phyloP scores from a whole-genome alignment of 2,329 filamentous ascomycete genomes.

The Microascus cirrosus region DNA sequence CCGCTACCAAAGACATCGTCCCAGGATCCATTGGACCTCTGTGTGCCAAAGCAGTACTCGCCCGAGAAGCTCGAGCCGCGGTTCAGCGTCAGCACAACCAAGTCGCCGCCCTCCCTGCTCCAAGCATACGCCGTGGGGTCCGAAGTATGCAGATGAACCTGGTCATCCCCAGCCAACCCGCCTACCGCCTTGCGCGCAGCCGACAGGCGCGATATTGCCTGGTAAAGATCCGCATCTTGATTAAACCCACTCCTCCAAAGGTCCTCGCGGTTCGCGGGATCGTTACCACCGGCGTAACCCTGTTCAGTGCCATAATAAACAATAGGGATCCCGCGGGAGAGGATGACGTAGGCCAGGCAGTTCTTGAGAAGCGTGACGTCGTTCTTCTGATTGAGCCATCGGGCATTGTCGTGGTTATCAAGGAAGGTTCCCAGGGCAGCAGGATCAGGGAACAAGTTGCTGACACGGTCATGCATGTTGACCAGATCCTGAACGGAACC shows the following conservation, averaged over 20 bases:
- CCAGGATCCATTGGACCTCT: conserved; percentile 24
- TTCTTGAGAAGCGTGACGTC: conserved; percentile 49
- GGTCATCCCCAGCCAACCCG: conserved; percentile 29
- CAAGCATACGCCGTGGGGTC: conserved; percentile 29
- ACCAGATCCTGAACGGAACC: conserved; percentile 26
- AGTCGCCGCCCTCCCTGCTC: conserved; percentile 28
- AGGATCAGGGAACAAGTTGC: conserved; percentile 27
- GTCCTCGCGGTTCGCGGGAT: conserved; percentile 43
- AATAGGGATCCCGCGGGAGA: conserved; percentile 50
- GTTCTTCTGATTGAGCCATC: conserved; percentile 37
- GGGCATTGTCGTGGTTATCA: conserved; percentile 48
- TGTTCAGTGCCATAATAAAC: conserved; percentile 59
- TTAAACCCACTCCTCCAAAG: conserved; percentile 42
- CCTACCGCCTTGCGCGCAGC: conserved; percentile 31
- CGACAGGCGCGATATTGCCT: conserved; percentile 31
- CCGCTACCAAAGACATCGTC: conserved; percentile 21
- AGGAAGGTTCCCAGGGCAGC: conserved; percentile 37
- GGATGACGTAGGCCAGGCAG: conserved; percentile 47
- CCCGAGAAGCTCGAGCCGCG: conserved; percentile 19
- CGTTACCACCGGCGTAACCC: conserved; percentile 34
- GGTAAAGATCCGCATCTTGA: conserved; percentile 34
- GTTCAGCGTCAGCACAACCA: conserved; percentile 34
- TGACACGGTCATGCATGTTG: conserved; percentile 24
- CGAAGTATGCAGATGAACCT: conserved; percentile 28
- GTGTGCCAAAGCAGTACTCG: conserved; percentile 29